phyloP scores from a whole-genome alignment of 768 basidiomycete genomes.

The Asterophora lycoperdoides region DNA sequence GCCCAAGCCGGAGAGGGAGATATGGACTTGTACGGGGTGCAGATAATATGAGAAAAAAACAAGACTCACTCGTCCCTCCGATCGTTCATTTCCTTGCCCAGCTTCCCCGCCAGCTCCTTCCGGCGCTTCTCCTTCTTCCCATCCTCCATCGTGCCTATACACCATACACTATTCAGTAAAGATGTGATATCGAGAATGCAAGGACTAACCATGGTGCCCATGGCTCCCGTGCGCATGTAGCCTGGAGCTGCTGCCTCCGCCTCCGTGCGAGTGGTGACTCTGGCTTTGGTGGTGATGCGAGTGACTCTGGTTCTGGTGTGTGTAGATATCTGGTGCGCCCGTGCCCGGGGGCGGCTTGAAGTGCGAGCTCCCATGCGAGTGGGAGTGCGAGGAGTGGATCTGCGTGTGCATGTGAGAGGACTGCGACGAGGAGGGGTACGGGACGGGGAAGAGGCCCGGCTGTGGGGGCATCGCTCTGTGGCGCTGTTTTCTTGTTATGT shows the following conservation, averaged over 20 bases:
- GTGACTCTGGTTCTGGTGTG: constrained; percentile 8
- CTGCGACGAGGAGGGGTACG: constrained; percentile 39
- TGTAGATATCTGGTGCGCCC: constrained; percentile 7
- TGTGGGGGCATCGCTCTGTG: constrained; percentile 58
- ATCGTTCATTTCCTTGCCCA: constrained; percentile 71
- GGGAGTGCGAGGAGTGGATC: constrained; percentile 14
- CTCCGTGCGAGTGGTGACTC: constrained; percentile 27
- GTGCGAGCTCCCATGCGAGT: constrained; percentile 9
- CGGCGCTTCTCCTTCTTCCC: constrained; percentile 62
- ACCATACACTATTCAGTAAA: background rate
- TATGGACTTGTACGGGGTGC: background rate
- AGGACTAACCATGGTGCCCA: constrained; percentile 11
- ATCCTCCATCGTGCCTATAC: constrained; percentile 27
- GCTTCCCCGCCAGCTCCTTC: constrained; percentile 64
- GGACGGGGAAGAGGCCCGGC: constrained; percentile 62
- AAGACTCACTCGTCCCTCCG: constrained; percentile 66
- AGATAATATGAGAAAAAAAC: constrained; percentile 1
- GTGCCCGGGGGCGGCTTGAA: constrained; percentile 8
- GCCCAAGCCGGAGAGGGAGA: background rate
- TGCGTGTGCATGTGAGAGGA: constrained; percentile 10
- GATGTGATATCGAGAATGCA: background rate
- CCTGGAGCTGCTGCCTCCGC: constrained; percentile 42
- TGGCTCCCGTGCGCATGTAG: constrained; percentile 33
- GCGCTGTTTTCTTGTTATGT: too few relatives aligned
- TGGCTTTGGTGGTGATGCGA: background rate